These are phyloP conservation scores for Fusarium illudens DNA, from an alignment of 2,329 filamentous ascomycete species.

Conservation along the genomic window DNA sequence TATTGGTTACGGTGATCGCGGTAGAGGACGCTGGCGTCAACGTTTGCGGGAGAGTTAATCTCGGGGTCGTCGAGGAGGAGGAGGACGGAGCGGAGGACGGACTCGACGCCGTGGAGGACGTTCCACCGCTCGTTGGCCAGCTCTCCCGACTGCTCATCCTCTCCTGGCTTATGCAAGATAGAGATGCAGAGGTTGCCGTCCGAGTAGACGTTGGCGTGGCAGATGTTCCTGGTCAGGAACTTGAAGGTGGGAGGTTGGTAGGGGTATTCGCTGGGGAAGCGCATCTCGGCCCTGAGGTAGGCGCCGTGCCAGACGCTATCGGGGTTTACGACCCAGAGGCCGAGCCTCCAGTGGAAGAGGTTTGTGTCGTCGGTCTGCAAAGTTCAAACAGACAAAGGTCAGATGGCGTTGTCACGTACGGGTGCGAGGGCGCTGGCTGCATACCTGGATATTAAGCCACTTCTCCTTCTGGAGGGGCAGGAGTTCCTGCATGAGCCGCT, in stretches of 20 bases:
- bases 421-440: conserved; percentile 38
- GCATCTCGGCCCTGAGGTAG: conserved; percentile 91
- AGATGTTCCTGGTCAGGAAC: conserved; percentile 77
- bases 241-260: conserved; percentile 89
- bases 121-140: conserved; percentile 92
- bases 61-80: conserved; percentile 94
- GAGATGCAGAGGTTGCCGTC: conserved; percentile 95
- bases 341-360: conserved; percentile 86
- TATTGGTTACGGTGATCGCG: conserved; percentile 77
- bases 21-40: conserved; percentile 88
- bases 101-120: conserved; percentile 92
- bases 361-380: conserved; percentile 78
- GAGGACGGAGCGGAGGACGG: conserved; percentile 90
- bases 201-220: conserved; percentile 92
- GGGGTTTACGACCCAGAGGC: conserved; percentile 90
- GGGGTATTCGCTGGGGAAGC: conserved; percentile 88
- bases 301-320: conserved; percentile 92
- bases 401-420: neutral
- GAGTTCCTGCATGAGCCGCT: conserved; percentile 89
- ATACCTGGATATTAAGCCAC: conserved; percentile 90
- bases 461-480: conserved; percentile 85
- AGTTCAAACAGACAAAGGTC: conserved; percentile 10
- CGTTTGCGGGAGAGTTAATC: conserved; percentile 91
- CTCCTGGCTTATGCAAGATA: conserved; percentile 90
- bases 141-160: conserved; percentile 93